These are phyloP conservation scores for Ceratocystis cubensis DNA, from an alignment of 2,329 filamentous ascomycete genomes.

Conservation along the genomic window DNA sequence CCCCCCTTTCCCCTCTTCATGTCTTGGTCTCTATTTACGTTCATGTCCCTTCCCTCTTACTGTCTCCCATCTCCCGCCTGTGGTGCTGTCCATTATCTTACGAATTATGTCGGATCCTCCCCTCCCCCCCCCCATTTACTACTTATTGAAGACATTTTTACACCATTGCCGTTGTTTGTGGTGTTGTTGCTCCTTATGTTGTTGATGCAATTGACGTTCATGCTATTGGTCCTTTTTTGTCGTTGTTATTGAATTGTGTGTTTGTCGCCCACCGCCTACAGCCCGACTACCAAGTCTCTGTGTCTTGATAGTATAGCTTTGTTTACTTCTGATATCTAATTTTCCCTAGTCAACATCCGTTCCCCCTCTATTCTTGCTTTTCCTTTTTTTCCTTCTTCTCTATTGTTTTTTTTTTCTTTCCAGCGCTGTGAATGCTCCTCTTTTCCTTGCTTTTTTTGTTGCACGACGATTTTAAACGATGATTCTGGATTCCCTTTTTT, in stretches of 20 bases:
- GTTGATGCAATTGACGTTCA: neutral
- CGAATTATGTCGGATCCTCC: slow-evolving; percentile 20
- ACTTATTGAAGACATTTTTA: neutral
- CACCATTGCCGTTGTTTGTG: neutral
- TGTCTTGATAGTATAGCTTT: neutral
- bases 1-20: neutral
- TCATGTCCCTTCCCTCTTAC: neutral
- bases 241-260: neutral
- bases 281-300: no score
- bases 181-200: neutral
- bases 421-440: neutral
- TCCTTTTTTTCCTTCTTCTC: neutral
- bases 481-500: neutral
- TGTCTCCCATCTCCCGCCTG: neutral
- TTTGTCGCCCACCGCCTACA: no score
- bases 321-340: neutral
- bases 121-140: neutral
- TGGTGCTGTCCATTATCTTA: slow-evolving; percentile 17
- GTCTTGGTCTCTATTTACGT: no score
- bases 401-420: neutral
- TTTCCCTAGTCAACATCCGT: no score
- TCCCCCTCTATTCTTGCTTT: neutral
- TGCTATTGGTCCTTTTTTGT: neutral
- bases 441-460: no score
- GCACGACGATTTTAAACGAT: neutral